Base-by-base conservation (phyloP, 108 stramenopile genomes). In the Seminavis robusta region DNA sequence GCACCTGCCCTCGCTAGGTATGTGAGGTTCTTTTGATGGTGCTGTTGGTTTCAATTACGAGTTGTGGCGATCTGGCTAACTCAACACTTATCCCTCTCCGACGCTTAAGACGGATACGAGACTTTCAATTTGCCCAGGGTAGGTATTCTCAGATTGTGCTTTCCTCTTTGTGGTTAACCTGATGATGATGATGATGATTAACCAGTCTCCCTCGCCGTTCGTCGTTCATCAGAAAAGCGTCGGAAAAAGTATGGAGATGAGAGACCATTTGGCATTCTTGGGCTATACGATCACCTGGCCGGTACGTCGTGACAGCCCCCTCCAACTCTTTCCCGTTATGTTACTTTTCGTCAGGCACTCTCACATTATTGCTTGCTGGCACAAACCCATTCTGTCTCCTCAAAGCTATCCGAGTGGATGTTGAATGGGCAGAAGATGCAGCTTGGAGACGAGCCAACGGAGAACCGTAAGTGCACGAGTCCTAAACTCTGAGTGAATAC, bases 361-460 rank as follows among this genome's bases (percentile, higher is more conserved):
- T n/a, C n/a, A n/a, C n/a, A n/a, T n/a, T n/a, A n/a, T n/a, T n/a
- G n/a, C n/a, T n/a, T n/a, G n/a, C n/a, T n/a, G n/a, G n/a, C n/a
- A n/a, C n/a, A n/a, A n/a, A n/a, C n/a, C 71, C 0, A 71, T 71
- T 58, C 69, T 61, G 34, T 36, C 34, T 36, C 34, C 10, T 36
- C 34, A 10, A 8, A 36, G 24, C 48, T 27, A 75, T 87, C n/a
- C 60, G 77, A 46, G 61, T 80, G 7, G 92, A 94, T 53, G 81
- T 94, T 11, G 87, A 88, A 69, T 94, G 92, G 92, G 88, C 92
- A 1, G 92, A 94, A 61, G 85, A 94, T 73, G 87, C 86, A 16
- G 88, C 88, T 9, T 84, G 82, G 77, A 62, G 92, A 41, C 54
- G 92, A 47, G 59, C 56, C 1, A 74, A 90, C 52, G 57, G 70